Evolutionary conservation across 1,284 basidiomycete species (phyloP).

Genomic region (Gymnopus androsaceus): DNA sequence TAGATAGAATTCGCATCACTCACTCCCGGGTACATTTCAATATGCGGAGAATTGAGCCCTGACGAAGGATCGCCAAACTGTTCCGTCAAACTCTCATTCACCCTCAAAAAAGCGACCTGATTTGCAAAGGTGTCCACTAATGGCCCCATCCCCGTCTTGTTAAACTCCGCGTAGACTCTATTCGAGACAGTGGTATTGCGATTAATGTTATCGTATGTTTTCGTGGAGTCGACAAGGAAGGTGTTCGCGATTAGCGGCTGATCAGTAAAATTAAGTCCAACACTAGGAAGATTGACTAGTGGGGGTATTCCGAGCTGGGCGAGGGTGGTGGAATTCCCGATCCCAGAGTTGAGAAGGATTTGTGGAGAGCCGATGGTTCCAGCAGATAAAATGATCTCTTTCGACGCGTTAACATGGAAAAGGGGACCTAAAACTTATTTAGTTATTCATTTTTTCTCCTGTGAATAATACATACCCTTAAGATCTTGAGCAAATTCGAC

Average conservation of each 20-base stretch:
- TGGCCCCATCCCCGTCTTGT: constrained; percentile 2
- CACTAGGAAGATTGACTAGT: constrained; percentile 7
- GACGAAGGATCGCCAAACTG: constrained; percentile 14
- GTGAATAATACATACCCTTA: constrained; percentile 20
- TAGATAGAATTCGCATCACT: no score
- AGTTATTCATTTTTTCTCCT: neutral
- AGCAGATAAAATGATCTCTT: constrained; percentile 32
- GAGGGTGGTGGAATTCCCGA: constrained; percentile 34
- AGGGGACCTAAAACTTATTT: no score
- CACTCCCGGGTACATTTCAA: constrained; percentile 5
- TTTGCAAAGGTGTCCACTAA: constrained; percentile 3
- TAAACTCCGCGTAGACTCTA: constrained; percentile 5
- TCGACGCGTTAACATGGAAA: constrained; percentile 17
- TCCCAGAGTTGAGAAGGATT: constrained; percentile 36
- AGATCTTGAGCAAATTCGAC: constrained; percentile 21
- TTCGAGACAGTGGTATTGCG: constrained; percentile 1
- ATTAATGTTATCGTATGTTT: constrained; percentile 8
- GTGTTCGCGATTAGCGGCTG: neutral
- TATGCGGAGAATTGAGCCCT: constrained; percentile 7
- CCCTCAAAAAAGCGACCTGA: constrained; percentile 3
- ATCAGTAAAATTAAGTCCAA: constrained; percentile 9
- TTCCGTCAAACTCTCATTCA: neutral
- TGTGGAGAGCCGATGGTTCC: constrained; percentile 29
- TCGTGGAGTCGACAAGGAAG: constrained; percentile 6
- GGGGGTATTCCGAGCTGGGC: neutral